A percentile compares a stretch with the other conserved stretches of the same genome.
phyloP scores from a whole-genome alignment of 345 rosid species.

The Bretschneidera sinensis region DNA sequence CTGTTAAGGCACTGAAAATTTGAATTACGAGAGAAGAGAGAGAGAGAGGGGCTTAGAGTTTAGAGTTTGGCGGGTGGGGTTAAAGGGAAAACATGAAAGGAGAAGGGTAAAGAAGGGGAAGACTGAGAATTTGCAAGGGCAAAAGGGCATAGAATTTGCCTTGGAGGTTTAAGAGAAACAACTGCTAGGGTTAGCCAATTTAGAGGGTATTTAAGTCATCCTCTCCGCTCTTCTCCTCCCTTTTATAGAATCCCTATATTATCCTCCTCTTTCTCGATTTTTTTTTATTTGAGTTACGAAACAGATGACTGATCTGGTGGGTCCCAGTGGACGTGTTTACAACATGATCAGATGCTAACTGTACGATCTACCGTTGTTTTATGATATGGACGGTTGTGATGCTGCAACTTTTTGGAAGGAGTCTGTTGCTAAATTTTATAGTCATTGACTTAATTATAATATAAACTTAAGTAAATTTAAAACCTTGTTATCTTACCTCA shows the following conservation, averaged over 20 bases:
- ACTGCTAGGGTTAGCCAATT: not conserved
- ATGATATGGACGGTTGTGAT: too few relatives aligned
- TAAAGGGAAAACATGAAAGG: slow-evolving; percentile 5
- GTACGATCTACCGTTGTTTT: too few relatives aligned
- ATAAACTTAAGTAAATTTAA: too few relatives aligned
- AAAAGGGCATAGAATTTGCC: not conserved
- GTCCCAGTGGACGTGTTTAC: too few relatives aligned
- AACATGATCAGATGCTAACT: too few relatives aligned
- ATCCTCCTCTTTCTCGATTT: not conserved
- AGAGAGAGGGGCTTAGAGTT: not conserved
- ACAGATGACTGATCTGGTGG: too few relatives aligned
- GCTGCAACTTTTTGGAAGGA: too few relatives aligned
- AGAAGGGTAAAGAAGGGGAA: slow-evolving; percentile 11
- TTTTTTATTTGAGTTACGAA: too few relatives aligned
- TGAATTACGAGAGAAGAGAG: slow-evolving; percentile 5
- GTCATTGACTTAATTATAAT: too few relatives aligned
- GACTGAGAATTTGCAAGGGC: slow-evolving; percentile 1
- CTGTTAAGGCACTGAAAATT: not conserved
- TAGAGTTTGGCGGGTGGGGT: not conserved
- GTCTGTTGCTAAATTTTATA: too few relatives aligned
- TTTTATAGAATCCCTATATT: not conserved
- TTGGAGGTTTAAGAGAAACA: too few relatives aligned
- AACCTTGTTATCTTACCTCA: too few relatives aligned
- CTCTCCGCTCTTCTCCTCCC: not conserved
- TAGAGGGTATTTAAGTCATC: slow-evolving; percentile 20